phyloP scores from a whole-genome alignment of 495 filamentous ascomycete species.

The Xylaria flabelliformis region DNA sequence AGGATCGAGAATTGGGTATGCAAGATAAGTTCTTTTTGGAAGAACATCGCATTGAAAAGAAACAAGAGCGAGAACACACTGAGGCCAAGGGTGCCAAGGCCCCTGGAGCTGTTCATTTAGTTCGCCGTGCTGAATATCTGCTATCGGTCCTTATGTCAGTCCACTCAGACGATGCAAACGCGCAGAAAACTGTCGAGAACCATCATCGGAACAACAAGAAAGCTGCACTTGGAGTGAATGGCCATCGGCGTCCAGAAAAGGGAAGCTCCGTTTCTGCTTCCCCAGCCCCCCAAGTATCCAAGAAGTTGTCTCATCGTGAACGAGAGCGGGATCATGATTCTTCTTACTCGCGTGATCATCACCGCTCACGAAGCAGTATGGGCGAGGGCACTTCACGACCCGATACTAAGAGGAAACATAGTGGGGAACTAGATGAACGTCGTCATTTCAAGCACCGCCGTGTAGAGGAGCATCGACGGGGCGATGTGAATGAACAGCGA shows the following conservation, averaged over 20 bases:
- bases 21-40: constrained; percentile 95
- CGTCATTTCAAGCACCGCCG: constrained; percentile 45
- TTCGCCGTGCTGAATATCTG: constrained; percentile 92
- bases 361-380: constrained; percentile 54
- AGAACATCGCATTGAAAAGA: constrained; percentile 96
- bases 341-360: constrained; percentile 51
- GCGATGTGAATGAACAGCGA: constrained; percentile 31
- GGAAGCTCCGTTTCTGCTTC: constrained; percentile 63
- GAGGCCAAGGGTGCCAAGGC: constrained; percentile 85
- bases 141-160: constrained; percentile 86
- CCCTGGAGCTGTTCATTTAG: constrained; percentile 93
- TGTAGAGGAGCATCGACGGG: constrained; percentile 43
- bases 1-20: constrained; percentile 86
- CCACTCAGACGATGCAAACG: constrained; percentile 70
- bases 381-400: constrained; percentile 53
- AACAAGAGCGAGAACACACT: constrained; percentile 81
- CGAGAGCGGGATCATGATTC: constrained; percentile 48
- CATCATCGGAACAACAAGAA: constrained; percentile 89
- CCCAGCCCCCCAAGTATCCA: constrained; percentile 57
- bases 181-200: constrained; percentile 84
- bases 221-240: constrained; percentile 49
- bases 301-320: constrained; percentile 49
- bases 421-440: constrained; percentile 40
- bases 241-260: constrained; percentile 57
- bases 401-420: constrained; percentile 54